These are phyloP conservation scores for Bruguiera parviflora DNA, from an alignment of 345 rosid species.

Conservation along the genomic window DNA sequence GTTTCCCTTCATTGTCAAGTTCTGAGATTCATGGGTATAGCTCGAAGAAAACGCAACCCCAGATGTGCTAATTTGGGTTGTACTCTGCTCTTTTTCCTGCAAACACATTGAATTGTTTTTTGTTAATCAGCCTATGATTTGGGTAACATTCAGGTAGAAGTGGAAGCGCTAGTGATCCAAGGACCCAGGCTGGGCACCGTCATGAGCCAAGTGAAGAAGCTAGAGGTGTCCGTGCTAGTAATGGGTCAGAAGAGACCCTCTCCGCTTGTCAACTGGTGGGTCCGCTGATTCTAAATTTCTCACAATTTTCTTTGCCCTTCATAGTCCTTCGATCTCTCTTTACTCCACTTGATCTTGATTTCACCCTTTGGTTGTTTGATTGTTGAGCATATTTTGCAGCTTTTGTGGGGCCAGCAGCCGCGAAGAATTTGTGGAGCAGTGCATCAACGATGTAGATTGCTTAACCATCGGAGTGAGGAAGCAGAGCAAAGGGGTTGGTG, in stretches of 20 bases:
- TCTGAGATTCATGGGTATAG: neutral
- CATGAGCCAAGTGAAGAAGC: constrained; percentile 87
- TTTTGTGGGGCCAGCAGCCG: constrained; percentile 63
- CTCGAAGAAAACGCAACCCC: neutral
- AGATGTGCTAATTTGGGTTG: too few species aligned
- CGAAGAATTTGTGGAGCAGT: constrained; percentile 74
- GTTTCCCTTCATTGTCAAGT: neutral
- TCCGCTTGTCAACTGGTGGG: constrained; percentile 61
- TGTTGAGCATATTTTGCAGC: constrained; percentile 33
- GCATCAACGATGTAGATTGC: constrained; percentile 77
- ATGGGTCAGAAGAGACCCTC: constrained; percentile 79
- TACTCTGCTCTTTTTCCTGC: neutral
- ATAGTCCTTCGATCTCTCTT: constrained; percentile 19
- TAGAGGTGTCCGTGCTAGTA: constrained; percentile 80
- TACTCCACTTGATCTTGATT: neutral
- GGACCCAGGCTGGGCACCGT: constrained; percentile 85
- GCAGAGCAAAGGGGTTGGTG: constrained; percentile 78
- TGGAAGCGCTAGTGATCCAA: constrained; percentile 83
- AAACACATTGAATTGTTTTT: too few species aligned
- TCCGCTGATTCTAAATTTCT: neutral
- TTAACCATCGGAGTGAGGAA: constrained; percentile 85
- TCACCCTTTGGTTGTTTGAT: neutral
- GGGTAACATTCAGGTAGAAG: constrained; percentile 60
- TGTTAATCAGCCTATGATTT: too few species aligned
- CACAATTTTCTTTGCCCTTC: neutral